Conservation (phyloP, 2,329 filamentous ascomycete genomes). For the Fusarium sulawesiense region DNA sequence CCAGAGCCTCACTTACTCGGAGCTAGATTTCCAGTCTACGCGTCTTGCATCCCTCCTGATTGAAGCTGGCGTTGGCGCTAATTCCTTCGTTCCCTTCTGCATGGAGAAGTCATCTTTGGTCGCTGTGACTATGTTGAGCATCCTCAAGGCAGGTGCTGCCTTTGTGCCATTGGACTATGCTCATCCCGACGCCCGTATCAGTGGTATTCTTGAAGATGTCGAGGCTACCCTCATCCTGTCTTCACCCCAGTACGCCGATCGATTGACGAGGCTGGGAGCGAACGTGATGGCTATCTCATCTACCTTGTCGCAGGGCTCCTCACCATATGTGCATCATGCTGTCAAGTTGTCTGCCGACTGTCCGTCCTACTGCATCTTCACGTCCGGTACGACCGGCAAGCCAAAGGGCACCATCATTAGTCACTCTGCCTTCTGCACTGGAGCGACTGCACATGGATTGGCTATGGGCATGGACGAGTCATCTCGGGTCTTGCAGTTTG, state of each 20-base stretch:
- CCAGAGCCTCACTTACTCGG: slow-evolving; percentile 54
- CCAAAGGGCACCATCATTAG: slow-evolving; percentile 23
- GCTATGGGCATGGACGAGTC: slow-evolving; percentile 19
- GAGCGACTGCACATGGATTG: slow-evolving; percentile 11
- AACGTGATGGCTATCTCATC: slow-evolving; percentile 5
- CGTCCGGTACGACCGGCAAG: slow-evolving; percentile 24
- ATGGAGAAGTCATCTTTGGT: slow-evolving; percentile 28
- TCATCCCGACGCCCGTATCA: slow-evolving; percentile 21
- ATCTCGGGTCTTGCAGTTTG: slow-evolving; percentile 28
- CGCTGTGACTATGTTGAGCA: slow-evolving; percentile 7
- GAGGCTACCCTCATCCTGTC: background rate
- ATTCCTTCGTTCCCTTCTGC: slow-evolving; percentile 18
- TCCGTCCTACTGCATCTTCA: slow-evolving; percentile 25
- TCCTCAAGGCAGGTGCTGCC: slow-evolving; percentile 15
- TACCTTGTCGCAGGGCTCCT: background rate
- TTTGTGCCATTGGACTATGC: slow-evolving; percentile 17
- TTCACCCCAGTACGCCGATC: slow-evolving; percentile 2
- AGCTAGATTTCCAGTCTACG: slow-evolving; percentile 44
- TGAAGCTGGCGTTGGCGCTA: background rate
- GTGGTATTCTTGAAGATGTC: background rate
- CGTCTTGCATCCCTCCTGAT: background rate
- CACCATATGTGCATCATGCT: background rate
- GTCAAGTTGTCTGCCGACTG: background rate
- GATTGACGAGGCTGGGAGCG: slow-evolving; percentile 9
- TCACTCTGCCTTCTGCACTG: slow-evolving; percentile 25